Evolutionary conservation across 768 basidiomycete genomes (phyloP), one percentile per base, ranked within the genome.

Genomic region (Naganishia friedmannii): DNA sequence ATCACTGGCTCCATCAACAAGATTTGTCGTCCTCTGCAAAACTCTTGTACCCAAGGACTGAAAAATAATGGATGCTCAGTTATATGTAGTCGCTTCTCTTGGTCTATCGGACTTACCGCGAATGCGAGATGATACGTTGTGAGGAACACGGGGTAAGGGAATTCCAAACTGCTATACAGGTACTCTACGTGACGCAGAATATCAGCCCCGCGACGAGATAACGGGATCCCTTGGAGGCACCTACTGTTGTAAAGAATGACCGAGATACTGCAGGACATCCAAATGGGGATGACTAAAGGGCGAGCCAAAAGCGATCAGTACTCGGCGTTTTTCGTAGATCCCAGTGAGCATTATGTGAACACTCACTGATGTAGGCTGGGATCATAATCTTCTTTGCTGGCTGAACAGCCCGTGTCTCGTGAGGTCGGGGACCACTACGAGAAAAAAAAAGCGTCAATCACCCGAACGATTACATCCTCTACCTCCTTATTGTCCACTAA

Each of bases 221-320:
- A n/a, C n/a, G n/a, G n/a, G n/a, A 76, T 88, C 88, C 81, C 93
- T 58, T 51, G 77, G n/a, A n/a, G n/a, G 76, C 3, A 26, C 60
- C 5, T 28, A 63, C 60, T 95, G 86, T 96, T 96, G 87, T 97
- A 96, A 70, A 96, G 88, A 83, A 97, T 97, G 79, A 97, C 94
- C 9, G 87, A 79, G 29, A 92, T 92, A 73, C 88, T 90, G 74
- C 95, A 88, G 23, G 87, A 83, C 77, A 96, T 97, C 95, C 95
- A 98, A 68, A 95, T 83, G 31, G 92, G 93, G 68, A 96, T 80
- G 73, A 80, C 79, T 80, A 42, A 17, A 42, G 9, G 9, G 15
- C 42, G 15, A 42, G 48, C 31, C 23, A 45, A 5, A 17, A 63
- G n/a, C 21, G 7, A 34, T 23, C 34, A 37, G 37, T 23, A 28